phyloP scores from a whole-genome alignment of 1,284 basidiomycete genomes.

The Cryptococcus maquisensis region DNA sequence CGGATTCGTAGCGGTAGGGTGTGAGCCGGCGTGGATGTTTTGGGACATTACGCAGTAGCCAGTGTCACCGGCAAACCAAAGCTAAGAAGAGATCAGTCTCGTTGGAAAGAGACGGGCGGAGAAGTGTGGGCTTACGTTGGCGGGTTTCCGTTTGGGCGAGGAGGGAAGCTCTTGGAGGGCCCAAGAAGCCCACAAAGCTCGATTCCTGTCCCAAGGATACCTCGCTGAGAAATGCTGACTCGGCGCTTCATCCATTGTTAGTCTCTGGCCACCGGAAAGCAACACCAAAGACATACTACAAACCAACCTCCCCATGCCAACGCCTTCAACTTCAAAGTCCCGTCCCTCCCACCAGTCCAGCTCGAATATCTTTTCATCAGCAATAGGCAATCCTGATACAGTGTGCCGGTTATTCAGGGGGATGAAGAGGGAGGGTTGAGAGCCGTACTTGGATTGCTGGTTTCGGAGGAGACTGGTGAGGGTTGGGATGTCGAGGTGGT shows the following conservation, averaged over 20 bases:
- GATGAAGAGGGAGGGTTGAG: constrained; percentile 59
- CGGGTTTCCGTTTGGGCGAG: not conserved
- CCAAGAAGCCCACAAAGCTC: constrained; percentile 62
- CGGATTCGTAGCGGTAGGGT: constrained; percentile 47
- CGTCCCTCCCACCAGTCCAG: constrained; percentile 66
- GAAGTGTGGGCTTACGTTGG: constrained; percentile 5
- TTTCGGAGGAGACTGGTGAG: constrained; percentile 46
- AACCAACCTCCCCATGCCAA: constrained; percentile 29
- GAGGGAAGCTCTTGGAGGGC: constrained; percentile 49
- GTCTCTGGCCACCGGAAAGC: not conserved
- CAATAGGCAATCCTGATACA: constrained; percentile 43
- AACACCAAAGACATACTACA: constrained; percentile 27
- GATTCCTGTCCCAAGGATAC: constrained; percentile 53
- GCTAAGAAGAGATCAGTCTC: constrained; percentile 12
- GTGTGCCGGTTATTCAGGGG: constrained; percentile 59
- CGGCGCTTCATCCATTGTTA: constrained; percentile 37
- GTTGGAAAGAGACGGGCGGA: constrained; percentile 14
- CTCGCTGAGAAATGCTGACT: constrained; percentile 58
- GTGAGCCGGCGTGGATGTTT: constrained; percentile 45
- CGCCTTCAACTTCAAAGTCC: constrained; percentile 23
- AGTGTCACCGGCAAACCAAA: constrained; percentile 67
- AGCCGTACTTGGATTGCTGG: constrained; percentile 34
- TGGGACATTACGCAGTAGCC: constrained; percentile 51
- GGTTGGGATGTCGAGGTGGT: constrained; percentile 60
- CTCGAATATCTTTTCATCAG: constrained; percentile 53